Conservation (phyloP, 805 yeast genomes). For the Wickerhamomyces canadensis region DNA sequence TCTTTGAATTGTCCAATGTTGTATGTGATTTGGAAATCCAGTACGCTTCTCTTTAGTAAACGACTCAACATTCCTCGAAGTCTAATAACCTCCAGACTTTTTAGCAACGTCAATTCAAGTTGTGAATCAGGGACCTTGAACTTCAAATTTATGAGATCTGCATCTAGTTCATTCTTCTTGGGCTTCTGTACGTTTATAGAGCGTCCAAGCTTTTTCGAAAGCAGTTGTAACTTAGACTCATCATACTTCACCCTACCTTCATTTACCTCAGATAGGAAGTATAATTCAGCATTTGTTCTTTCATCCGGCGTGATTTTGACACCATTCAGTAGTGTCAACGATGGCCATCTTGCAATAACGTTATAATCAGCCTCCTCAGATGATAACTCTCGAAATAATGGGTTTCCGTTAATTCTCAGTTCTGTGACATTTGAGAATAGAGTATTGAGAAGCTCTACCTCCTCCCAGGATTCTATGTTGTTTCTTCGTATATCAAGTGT, state of each 20-base stretch:
- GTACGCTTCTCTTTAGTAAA: constrained; percentile 17
- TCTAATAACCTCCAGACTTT: constrained; percentile 29
- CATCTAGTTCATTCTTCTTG: not conserved
- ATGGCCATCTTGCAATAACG: constrained; percentile 41
- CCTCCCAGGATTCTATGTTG: constrained; percentile 38
- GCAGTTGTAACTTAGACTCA: constrained; percentile 33
- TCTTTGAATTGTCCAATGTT: constrained; percentile 18
- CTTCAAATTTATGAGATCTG: constrained; percentile 2
- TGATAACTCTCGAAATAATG: constrained; percentile 30
- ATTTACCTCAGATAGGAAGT: constrained; percentile 47
- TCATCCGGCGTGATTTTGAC: constrained; percentile 39
- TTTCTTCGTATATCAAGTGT: constrained; percentile 51
- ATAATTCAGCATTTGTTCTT: constrained; percentile 62
- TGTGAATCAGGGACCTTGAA: constrained; percentile 1
- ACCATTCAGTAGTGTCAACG: constrained; percentile 51
- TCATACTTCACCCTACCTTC: constrained; percentile 24
- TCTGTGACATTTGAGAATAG: constrained; percentile 38
- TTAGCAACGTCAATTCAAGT: constrained; percentile 17
- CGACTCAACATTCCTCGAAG: constrained; percentile 29
- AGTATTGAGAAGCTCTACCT: constrained; percentile 37
- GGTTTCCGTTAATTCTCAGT: constrained; percentile 49
- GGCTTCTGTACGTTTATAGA: not conserved
- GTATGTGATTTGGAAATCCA: constrained; percentile 21
- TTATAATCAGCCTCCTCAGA: constrained; percentile 25
- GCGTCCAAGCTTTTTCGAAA: constrained; percentile 34